A percentile compares a stretch with the other conserved stretches of the same genome.
Evolutionary conservation across 2,329 filamentous ascomycete genomes (phyloP).

Genomic region (Penicillium freii): DNA sequence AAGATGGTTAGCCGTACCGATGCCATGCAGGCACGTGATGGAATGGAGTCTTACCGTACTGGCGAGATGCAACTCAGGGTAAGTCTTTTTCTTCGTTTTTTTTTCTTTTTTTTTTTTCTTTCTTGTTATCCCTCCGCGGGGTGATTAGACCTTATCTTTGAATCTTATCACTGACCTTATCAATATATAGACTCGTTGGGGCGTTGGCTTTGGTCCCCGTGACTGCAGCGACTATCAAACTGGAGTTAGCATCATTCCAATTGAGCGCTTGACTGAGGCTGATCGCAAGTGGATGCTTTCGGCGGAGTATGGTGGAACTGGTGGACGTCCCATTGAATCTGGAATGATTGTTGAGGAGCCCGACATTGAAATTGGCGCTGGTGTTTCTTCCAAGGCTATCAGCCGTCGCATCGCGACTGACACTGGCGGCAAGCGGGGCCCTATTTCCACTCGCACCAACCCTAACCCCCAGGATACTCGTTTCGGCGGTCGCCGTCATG

Average conservation of each 20-base stretch:
- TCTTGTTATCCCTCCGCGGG: background rate
- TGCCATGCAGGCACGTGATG: slow-evolving; percentile 77
- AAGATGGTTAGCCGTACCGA: slow-evolving; percentile 94
- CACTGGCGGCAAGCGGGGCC: slow-evolving; percentile 50
- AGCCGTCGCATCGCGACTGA: slow-evolving; percentile 53
- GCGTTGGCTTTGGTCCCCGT: slow-evolving; percentile 92
- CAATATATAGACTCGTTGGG: slow-evolving; percentile 76
- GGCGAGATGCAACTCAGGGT: slow-evolving; percentile 71
- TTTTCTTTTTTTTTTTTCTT: too few species aligned
- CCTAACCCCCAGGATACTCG: slow-evolving; percentile 23
- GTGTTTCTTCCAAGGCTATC: slow-evolving; percentile 83
- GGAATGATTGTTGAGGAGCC: slow-evolving; percentile 94
- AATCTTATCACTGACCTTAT: background rate
- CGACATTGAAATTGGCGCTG: slow-evolving; percentile 96
- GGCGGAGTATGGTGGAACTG: slow-evolving; percentile 89
- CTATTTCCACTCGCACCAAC: slow-evolving; percentile 45
- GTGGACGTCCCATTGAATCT: slow-evolving; percentile 73
- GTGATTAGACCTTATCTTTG: background rate
- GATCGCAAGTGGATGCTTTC: slow-evolving; percentile 97
- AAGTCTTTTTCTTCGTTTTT: slow-evolving; percentile 40
- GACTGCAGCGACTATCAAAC: slow-evolving; percentile 96
- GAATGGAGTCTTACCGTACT: slow-evolving; percentile 77
- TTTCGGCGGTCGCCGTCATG: slow-evolving; percentile 31
- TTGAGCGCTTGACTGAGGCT: slow-evolving; percentile 87
- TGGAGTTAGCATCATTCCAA: slow-evolving; percentile 89